These are phyloP conservation scores for Ogataea paraovalis DNA, from an alignment of 805 yeast species.

Conservation along the genomic window DNA sequence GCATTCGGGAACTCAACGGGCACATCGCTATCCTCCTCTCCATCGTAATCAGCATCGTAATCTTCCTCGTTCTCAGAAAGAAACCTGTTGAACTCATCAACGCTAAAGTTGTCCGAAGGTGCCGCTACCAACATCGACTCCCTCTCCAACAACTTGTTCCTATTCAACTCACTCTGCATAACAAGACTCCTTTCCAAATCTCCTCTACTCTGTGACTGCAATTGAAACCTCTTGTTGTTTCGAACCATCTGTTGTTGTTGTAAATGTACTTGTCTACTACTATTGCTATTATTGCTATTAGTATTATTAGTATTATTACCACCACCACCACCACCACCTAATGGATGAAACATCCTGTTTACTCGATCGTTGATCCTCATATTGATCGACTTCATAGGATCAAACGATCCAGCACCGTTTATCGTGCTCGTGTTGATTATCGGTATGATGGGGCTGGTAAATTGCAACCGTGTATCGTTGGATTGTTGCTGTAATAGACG, in stretches of 20 bases:
- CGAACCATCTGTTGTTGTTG: constrained; percentile 7
- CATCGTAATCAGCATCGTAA: constrained; percentile 28
- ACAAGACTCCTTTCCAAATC: constrained; percentile 28
- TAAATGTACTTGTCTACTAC: not conserved
- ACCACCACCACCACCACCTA: not conserved
- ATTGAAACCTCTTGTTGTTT: constrained; percentile 10
- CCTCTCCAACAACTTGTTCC: constrained; percentile 8
- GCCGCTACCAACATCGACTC: constrained; percentile 22
- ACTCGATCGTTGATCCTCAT: constrained; percentile 9
- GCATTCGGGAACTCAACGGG: not conserved
- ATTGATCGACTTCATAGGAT: not conserved
- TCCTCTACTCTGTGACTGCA: constrained; percentile 18
- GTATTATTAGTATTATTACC: too few relatives aligned
- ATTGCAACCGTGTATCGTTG: too few relatives aligned
- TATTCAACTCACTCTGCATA: constrained; percentile 19
- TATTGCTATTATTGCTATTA: too few relatives aligned
- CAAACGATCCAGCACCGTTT: not conserved
- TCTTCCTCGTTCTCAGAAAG: constrained; percentile 18
- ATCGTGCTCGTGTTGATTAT: not conserved
- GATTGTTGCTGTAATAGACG: not conserved
- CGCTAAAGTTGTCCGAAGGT: constrained; percentile 3
- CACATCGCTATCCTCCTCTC: constrained; percentile 9
- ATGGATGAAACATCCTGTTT: constrained; percentile 21
- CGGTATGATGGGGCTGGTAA: not conserved
- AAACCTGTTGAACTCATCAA: constrained; percentile 14